Evolutionary conservation across 306 rosid genomes (phyloP).

Genomic region (Crataegus laevigata): DNA sequence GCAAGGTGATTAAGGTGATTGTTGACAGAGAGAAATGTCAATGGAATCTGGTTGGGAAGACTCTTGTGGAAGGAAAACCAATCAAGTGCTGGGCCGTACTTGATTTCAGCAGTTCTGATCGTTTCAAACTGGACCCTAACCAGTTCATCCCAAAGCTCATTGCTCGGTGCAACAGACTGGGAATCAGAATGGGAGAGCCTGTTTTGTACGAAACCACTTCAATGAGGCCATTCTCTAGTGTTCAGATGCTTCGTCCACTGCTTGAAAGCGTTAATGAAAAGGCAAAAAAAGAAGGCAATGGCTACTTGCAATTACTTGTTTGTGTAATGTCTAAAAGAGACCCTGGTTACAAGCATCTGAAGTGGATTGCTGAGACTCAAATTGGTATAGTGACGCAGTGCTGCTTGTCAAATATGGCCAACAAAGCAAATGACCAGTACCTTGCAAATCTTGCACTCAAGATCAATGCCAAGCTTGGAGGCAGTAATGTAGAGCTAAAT

Average conservation of each 20-base stretch:
- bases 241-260: conserved; percentile 28
- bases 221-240: conserved; percentile 32
- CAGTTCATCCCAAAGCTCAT: conserved; percentile 42
- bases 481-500: conserved; percentile 69
- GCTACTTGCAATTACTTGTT: conserved; percentile 47
- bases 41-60: conserved; percentile 60
- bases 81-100: conserved; percentile 54
- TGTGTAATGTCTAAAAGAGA: conserved; percentile 64
- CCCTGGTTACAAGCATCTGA: conserved; percentile 57
- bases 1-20: conserved; percentile 25
- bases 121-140: conserved; percentile 2
- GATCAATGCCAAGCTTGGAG: conserved; percentile 89
- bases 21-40: conserved; percentile 58
- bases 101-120: conserved; percentile 36
- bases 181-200: conserved; percentile 57
- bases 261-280: conserved; percentile 27
- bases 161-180: conserved; percentile 37
- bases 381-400: conserved; percentile 76
- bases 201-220: conserved; percentile 21
- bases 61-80: conserved; percentile 51
- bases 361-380: conserved; percentile 70
- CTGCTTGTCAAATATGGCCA: conserved; percentile 50
- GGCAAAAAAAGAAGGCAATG: conserved; percentile 10
- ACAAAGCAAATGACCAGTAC: conserved; percentile 43
- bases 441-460: conserved; percentile 62